Evolutionary conservation across 2,329 filamentous ascomycete genomes (phyloP), one percentile per base, ranked within the genome.

Genomic region (Pyricularia grisea): DNA sequence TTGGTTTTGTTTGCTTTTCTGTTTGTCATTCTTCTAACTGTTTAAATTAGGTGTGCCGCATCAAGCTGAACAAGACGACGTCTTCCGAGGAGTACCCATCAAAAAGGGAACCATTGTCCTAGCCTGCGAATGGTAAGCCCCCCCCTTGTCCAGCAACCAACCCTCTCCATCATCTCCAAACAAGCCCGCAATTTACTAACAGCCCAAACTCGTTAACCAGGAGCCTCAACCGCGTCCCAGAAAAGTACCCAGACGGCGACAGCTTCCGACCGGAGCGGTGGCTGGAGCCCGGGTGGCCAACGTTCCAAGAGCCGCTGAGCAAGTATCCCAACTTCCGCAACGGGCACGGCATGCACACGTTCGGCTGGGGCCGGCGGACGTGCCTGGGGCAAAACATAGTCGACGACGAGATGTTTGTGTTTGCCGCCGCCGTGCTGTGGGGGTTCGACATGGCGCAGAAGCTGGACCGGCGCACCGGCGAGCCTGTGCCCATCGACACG

Each of bases 341-440:
- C 74, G 82, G 83, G 55, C 77, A 79, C 2, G 83, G 83, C 55
- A 87, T 89, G 84, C 85, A 88, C 71, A 88, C 85, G 0, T 90
- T 90, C 73, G 88, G 88, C 31, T 90, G 83, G 81, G 88, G 88
- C 42, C 85, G 87, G 63, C 83, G 88, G 71, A 83, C 84, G 17
- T 90, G 88, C 73, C 81, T 89, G 4, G 88, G 87, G 5, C 85
- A 88, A 77, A 84, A 85, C 68, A 83, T 90, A 65, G 88, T 86
- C 30, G 86, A 89, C 73, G 84, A 87, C 73, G 85, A 88, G 76
- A 81, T 85, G 73, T 83, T 85, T 72, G 78, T 85, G 65, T 79
- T 81, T 9, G 82, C 80, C 27, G 83, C 83, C 3, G 77, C 76
- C 7, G 74, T 84, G 11, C 79, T 83, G 58, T 86, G 84, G 84